Base-by-base conservation (phyloP, 495 filamentous ascomycete genomes). In the Hypoxylon rickii region DNA sequence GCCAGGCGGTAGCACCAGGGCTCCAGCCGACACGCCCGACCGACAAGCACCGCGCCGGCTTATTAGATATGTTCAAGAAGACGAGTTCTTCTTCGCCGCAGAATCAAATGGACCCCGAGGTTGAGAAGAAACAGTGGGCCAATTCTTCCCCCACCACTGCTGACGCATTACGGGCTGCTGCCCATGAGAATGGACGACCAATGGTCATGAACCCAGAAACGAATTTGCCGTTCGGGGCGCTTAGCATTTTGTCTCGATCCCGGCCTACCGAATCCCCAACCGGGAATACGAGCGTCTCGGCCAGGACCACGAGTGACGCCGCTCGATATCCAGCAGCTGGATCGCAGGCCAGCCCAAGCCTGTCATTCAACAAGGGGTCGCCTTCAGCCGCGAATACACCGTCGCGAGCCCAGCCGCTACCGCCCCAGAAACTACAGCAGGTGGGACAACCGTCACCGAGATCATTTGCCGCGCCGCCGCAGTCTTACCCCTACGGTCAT, bases 41-140 rank as follows among this genome's bases (percentile, higher is more conserved):
- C 10, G 79, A 80, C 16, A 62, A 70, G 20, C 78, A 82, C 46
- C 70, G 73, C 22, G 72, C 69, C 7, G 63, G 70, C 1, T 58
- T 82, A 34, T 63, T 82, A 18, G 73, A 72, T 44, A 73, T 82
- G 51, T 80, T 82, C 66, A 81, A 79, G 55, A 73, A 68, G 33
- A 52, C 64, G 1, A 56, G 51, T 7, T 36, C 63, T 24, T 50
- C 38, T 33, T 15, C 55, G 22, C 44, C 68, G 7, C 38, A 64
- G 16, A 46, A 42, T 36, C 56, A 64, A 44, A 12, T 56, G 2
- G 64, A 65, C 17, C 57, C 54, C 3, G 55, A 65, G 13, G 12
- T 36, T n/a, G 59, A 58, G 8, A 48, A 57, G 41, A 56, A 60
- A 36, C 51, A 53, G 24, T 55, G 51, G 16, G 12, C 13, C 12